phyloP scores from a whole-genome alignment of 2,329 filamentous ascomycete genomes.

The Hypoxylon sp. region DNA sequence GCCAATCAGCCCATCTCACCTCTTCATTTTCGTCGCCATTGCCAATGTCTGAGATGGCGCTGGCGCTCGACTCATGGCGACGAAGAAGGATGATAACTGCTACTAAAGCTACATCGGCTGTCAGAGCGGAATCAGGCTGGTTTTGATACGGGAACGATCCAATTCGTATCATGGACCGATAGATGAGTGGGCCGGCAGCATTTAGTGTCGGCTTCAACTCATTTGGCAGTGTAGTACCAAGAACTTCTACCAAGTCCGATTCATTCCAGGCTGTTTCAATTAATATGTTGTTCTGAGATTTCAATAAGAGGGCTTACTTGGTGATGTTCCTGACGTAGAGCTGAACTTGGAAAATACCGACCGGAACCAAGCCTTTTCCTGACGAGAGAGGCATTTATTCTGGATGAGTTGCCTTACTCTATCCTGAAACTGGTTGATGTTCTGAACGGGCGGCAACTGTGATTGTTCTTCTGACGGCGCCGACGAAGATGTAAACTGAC shows the following conservation, averaged over 20 bases:
- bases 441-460: background rate
- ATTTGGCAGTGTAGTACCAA: background rate
- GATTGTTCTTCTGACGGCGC: background rate
- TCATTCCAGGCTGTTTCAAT: constrained; percentile 1
- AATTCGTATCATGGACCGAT: background rate
- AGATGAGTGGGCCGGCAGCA: constrained; percentile 1
- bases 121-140: background rate
- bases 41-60: background rate
- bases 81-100: constrained; percentile 8
- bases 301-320: background rate
- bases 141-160: constrained; percentile 5
- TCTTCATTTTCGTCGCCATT: background rate
- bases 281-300: background rate
- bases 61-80: background rate
- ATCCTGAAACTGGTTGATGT: constrained; percentile 1
- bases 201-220: constrained; percentile 1
- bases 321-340: background rate
- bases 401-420: background rate
- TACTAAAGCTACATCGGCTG: background rate
- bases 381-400: background rate
- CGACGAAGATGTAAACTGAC: constrained; percentile 2
- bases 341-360: background rate
- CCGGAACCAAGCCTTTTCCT: background rate
- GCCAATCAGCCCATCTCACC: constrained; percentile 2
- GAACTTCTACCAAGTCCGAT: background rate